Percentiles rank a stretch among this genome's conserved stretches.
Evolutionary conservation across 2,329 filamentous ascomycete species (phyloP).

Genomic region (Cladophialophora exuberans): DNA sequence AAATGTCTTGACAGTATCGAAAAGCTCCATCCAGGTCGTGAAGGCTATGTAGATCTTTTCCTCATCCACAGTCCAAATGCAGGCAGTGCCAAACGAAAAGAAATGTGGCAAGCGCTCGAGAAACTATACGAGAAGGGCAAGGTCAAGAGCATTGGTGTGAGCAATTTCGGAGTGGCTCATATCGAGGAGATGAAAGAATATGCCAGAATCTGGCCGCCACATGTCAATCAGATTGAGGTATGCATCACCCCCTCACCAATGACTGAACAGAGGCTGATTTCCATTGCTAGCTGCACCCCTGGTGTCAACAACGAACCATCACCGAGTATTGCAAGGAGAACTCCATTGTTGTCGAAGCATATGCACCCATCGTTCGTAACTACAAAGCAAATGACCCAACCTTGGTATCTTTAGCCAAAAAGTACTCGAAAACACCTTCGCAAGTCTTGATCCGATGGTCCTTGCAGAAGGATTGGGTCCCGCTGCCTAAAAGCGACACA

Average conservation of each 20-base stretch:
- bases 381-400: slow-evolving; percentile 71
- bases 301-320: slow-evolving; percentile 67
- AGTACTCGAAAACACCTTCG: slow-evolving; percentile 72
- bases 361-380: slow-evolving; percentile 63
- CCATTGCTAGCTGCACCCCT: slow-evolving; percentile 65
- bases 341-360: slow-evolving; percentile 58
- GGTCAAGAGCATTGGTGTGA: slow-evolving; percentile 70
- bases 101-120: slow-evolving; percentile 70
- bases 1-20: slow-evolving; percentile 64
- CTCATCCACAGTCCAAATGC: slow-evolving; percentile 68
- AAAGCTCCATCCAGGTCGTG: slow-evolving; percentile 57
- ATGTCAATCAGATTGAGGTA: slow-evolving; percentile 75
- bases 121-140: slow-evolving; percentile 62
- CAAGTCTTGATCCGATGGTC: slow-evolving; percentile 82
- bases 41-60: slow-evolving; percentile 72
- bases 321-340: slow-evolving; percentile 59
- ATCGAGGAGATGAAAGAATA: slow-evolving; percentile 70
- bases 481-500: slow-evolving; percentile 74
- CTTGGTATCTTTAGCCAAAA: slow-evolving; percentile 67
- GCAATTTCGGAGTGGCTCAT: slow-evolving; percentile 70
- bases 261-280: background rate
- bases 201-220: slow-evolving; percentile 70
- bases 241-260: slow-evolving; percentile 27
- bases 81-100: slow-evolving; percentile 59
- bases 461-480: slow-evolving; percentile 75